Evolutionary conservation across 1,284 basidiomycete genomes (phyloP).

Genomic region (Melampsora occidentalis): DNA sequence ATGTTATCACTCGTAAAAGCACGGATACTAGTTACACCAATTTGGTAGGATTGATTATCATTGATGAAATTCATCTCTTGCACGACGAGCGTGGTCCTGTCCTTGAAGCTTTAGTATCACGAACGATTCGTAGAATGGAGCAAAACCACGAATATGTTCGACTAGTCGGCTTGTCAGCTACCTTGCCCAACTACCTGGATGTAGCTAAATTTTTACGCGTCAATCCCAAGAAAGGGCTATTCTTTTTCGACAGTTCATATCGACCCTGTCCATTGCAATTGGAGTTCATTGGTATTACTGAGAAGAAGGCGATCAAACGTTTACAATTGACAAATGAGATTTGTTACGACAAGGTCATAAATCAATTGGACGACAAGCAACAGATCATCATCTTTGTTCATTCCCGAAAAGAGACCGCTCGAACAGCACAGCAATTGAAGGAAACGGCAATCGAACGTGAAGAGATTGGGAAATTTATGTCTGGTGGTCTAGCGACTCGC

Average conservation of each 20-base stretch:
- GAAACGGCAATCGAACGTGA: slow-evolving; percentile 96
- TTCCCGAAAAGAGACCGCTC: slow-evolving; percentile 95
- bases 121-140: slow-evolving; percentile 92
- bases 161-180: slow-evolving; percentile 91
- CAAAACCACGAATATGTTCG: slow-evolving; percentile 89
- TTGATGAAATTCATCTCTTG: slow-evolving; percentile 95
- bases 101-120: slow-evolving; percentile 83
- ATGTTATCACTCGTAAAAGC: slow-evolving; percentile 96
- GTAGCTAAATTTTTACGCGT: slow-evolving; percentile 98
- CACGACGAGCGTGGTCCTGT: slow-evolving; percentile 99
- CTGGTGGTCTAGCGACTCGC: slow-evolving; percentile 79
- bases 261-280: slow-evolving; percentile 93
- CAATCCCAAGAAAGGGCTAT: slow-evolving; percentile 83
- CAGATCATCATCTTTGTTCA: slow-evolving; percentile 95
- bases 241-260: slow-evolving; percentile 94
- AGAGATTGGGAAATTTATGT: slow-evolving; percentile 90
- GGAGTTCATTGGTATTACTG: slow-evolving; percentile 95
- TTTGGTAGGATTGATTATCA: slow-evolving; percentile 91
- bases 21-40: slow-evolving; percentile 97
- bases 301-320: slow-evolving; percentile 99
- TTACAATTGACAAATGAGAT: slow-evolving; percentile 99
- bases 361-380: slow-evolving; percentile 58
- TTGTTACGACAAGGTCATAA: slow-evolving; percentile 88
- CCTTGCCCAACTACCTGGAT: slow-evolving; percentile 95
- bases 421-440: slow-evolving; percentile 90